These are phyloP conservation scores for Alopecurus myosuroides DNA, from an alignment of 176 grass and related monocot genomes.

Conservation along the genomic window DNA sequence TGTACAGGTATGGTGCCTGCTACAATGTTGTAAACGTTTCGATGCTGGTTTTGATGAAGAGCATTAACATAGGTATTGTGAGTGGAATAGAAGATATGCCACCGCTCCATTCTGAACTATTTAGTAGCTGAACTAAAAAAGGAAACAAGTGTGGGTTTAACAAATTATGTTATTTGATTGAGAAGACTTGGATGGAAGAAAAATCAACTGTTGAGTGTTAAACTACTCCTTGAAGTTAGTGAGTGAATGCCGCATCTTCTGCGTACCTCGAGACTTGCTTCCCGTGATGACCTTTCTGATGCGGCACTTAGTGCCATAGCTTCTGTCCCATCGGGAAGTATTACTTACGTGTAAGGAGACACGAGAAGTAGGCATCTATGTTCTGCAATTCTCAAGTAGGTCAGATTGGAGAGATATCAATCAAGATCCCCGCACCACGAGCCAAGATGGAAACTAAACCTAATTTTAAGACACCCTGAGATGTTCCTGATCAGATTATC, in stretches of 20 bases:
- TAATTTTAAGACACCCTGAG: neutral
- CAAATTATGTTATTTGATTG: neutral
- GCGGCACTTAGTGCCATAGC: neutral
- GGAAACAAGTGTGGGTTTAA: neutral
- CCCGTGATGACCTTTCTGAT: neutral
- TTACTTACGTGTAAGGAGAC: neutral
- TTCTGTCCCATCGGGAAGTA: neutral
- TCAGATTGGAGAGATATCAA: neutral
- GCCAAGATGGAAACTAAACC: neutral
- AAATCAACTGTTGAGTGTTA: neutral
- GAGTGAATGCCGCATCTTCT: too few species aligned
- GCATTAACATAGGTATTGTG: neutral
- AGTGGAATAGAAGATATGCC: neutral
- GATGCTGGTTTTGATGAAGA: neutral
- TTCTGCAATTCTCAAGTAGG: neutral
- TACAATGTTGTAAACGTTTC: neutral
- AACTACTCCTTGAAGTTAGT: neutral
- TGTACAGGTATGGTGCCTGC: slow-evolving; percentile 64
- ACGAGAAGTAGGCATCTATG: neutral
- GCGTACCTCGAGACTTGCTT: neutral
- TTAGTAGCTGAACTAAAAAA: neutral
- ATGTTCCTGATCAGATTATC: neutral
- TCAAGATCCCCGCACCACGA: neutral
- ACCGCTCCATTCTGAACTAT: neutral
- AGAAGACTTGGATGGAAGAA: neutral